Conservation (phyloP, 139 green algal species). For the Raphidocelis subcapitata region DNA sequence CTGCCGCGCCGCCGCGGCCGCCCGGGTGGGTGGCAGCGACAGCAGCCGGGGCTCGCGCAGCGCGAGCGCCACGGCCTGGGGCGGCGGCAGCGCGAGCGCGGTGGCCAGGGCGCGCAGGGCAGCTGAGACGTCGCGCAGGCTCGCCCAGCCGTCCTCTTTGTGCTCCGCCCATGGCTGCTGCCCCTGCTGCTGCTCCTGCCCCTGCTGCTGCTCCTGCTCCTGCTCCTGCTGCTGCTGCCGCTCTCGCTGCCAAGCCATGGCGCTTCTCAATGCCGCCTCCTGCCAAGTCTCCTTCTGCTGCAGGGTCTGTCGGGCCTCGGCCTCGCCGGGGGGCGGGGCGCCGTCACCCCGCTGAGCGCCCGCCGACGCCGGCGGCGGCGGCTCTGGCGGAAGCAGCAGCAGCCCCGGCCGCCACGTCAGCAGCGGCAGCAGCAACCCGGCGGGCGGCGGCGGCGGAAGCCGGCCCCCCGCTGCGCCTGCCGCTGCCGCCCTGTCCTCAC, state of each 20-base stretch:
- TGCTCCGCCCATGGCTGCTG: not conserved
- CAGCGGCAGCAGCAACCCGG: not conserved
- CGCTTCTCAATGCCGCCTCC: not conserved
- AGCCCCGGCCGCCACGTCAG: not conserved
- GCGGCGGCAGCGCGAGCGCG: not conserved
- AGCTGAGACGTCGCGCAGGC: not conserved
- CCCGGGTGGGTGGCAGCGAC: not conserved
- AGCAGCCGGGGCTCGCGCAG: not conserved
- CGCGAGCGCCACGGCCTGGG: not conserved
- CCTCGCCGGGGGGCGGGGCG: not conserved
- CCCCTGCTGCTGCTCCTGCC: not conserved
- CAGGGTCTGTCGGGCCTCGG: not conserved
- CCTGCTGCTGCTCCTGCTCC: not conserved
- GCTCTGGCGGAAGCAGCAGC: not conserved
- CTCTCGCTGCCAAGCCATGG: not conserved
- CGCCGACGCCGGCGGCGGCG: not conserved
- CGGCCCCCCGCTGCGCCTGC: no score
- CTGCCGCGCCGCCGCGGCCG: not conserved
- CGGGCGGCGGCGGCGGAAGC: no score
- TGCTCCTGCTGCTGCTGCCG: not conserved
- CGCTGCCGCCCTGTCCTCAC: no score
- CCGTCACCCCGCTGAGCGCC: not conserved
- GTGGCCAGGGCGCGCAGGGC: not conserved
- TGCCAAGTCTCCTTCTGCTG: not conserved
- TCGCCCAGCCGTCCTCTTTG: not conserved